Evolutionary conservation across 148 eudicot genomes (phyloP).

Genomic region (Cornus kousa): DNA sequence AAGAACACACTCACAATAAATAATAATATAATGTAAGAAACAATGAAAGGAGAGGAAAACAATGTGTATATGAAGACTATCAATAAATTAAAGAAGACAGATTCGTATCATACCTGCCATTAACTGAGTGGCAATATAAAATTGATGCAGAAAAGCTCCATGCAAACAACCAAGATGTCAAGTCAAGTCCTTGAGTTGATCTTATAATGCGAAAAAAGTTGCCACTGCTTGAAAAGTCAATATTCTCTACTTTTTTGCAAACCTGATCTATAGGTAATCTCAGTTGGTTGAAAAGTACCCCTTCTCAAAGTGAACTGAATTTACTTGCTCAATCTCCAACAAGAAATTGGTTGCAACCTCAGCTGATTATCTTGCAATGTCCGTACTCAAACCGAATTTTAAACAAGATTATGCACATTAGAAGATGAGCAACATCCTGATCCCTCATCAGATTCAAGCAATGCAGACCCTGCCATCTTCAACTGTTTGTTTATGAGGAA

Average conservation of each 20-base stretch:
- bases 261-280: neutral
- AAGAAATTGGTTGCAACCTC: neutral
- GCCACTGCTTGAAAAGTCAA: neutral
- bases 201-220: neutral
- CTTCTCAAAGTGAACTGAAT: neutral
- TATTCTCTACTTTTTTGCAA: neutral
- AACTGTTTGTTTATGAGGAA: slow-evolving; percentile 25
- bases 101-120: neutral
- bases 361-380: neutral
- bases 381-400: neutral
- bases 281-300: neutral
- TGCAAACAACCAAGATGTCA: neutral
- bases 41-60: neutral
- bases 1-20: neutral
- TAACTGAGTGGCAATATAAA: neutral
- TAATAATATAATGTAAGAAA: neutral
- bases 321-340: neutral
- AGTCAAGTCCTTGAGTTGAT: neutral
- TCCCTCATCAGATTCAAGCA: slow-evolving; percentile 13
- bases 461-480: slow-evolving; percentile 18
- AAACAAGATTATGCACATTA: slow-evolving; percentile 1
- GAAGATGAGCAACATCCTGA: neutral
- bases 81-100: neutral
- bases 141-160: neutral
- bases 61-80: neutral